Evolutionary conservation across 2,329 filamentous ascomycete genomes (phyloP), one percentile per base, ranked within the genome.

Genomic region (Beauveria brongniartii): DNA sequence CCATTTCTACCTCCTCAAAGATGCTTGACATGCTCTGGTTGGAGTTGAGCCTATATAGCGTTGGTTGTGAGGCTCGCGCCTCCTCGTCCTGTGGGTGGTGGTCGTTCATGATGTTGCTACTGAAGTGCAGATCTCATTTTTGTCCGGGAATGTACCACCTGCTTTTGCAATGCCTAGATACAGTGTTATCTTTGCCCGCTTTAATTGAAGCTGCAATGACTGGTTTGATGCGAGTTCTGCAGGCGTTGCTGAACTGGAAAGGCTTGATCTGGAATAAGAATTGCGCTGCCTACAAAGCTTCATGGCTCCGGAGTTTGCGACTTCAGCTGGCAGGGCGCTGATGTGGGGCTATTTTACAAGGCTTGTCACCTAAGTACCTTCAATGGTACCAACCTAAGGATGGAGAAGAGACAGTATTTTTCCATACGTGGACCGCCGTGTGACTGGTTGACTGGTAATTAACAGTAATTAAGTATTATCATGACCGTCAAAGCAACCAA

Each of bases 1-100:
- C 93, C 94, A 99, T 97, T 73, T 97, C 93, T n/a, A 97, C 92
- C 74, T 96, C 91, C 66, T 91, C 91, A 67, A 96, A 88, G 67
- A 97, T 87, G 74, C 91, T 96, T 41, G 87, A 80, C 74, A 82
- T 85, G 75, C 89, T 91, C 68, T 86, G 80, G 69, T 90, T 90
- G 56, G 87, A 89, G 65, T 80, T 80, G 60, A 88, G 79, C 59
- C 87, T 80, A 73, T 91, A 90, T 64, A 90, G 70, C 56, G 71
- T 59, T 26, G 64, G 61, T 34, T 61, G 58, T 22, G 54, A 48
- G 61, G 51, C 44, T 12, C 44, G 44, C 18, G 30, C 43, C 37
- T 59, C 55, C 34, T 59, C 56, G 26, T 60, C 51, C 43, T 43
- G 54, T 22, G 14, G 50, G 34, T 41, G 28, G 30, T 37, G 55